These are phyloP conservation scores for Pythium folliculosum DNA, from an alignment of 352 stramenopile genomes.

Conservation along the genomic window DNA sequence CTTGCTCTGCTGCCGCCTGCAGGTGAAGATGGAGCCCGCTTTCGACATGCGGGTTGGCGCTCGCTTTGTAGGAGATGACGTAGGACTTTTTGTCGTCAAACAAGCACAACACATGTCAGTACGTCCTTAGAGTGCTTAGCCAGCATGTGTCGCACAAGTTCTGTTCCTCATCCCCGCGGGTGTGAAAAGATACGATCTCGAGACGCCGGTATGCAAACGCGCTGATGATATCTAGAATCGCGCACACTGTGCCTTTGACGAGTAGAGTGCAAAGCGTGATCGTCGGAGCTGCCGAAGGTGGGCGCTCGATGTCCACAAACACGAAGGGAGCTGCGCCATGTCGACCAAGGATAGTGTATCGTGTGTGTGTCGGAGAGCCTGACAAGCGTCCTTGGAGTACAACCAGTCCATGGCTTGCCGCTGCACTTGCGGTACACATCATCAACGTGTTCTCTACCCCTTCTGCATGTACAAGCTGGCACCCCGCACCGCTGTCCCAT, in stretches of 20 bases:
- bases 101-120: neutral
- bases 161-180: neutral
- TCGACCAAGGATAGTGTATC: conserved; percentile 2
- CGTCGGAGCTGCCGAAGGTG: neutral
- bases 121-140: too few species aligned
- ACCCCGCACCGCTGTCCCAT: conserved; percentile 16
- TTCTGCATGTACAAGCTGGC: conserved; percentile 8
- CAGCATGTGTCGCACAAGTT: neutral
- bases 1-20: neutral
- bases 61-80: conserved; percentile 6
- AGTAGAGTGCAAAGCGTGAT: neutral
- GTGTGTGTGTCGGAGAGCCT: neutral
- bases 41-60: neutral
- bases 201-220: conserved; percentile 3
- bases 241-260: neutral
- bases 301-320: neutral
- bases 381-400: neutral
- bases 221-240: conserved; percentile 12
- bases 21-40: conserved; percentile 1
- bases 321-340: neutral
- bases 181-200: conserved; percentile 7
- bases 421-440: neutral
- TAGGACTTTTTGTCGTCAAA: neutral
- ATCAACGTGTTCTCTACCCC: conserved; percentile 8
- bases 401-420: neutral